Evolutionary conservation across 202 grass and related monocot species (phyloP), one percentile per base, ranked within the genome.

Genomic region (Panicum hallii): DNA sequence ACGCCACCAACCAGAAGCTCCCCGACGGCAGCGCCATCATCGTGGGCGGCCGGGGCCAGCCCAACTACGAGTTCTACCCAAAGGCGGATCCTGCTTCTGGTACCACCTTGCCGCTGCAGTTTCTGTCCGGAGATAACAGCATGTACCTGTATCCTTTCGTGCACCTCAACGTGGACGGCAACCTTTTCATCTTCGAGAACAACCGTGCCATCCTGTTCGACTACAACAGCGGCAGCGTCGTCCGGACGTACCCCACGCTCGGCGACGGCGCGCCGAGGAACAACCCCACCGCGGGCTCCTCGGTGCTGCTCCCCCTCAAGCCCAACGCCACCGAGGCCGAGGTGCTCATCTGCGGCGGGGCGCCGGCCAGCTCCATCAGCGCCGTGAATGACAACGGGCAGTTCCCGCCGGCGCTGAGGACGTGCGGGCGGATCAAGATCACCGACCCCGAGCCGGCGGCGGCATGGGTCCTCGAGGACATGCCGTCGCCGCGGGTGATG

Each of bases 61-160:
- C 55, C 90, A 97, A n/a, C 66, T 97, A 97, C 73, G 94, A 97
- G 82, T 97, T 97, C 88, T 82, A 84, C 44, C 95, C 95, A 0
- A 97, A 91, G 87, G 53, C 54, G 0, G 67, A 17, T 3, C 3
- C n/a, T 4, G 63, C 69, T 5, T n/a, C 53, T 7, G 5, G 12
- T 2, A 78, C 84, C 11, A 14, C 64, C 13, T 55, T 58, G 65
- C 11, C 53, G 17, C 57, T 93, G 63, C 67, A 42, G 1, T 94
- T 94, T 30, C 36, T 97, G 63, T 38, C 41, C 0, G 22, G 88
- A 17, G 93, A 87, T 8, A 20, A 56, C 53, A 56, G 53, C 53
- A n/a, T n/a, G 19, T 56, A 56, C 53, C 87, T 94, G 74, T 97
- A 97, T 32, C 95, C 95, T 0, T 97, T 97, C 83, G 84, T 97